phyloP scores from a whole-genome alignment of 495 filamentous ascomycete genomes.

The Aspergillus taichungensis region DNA sequence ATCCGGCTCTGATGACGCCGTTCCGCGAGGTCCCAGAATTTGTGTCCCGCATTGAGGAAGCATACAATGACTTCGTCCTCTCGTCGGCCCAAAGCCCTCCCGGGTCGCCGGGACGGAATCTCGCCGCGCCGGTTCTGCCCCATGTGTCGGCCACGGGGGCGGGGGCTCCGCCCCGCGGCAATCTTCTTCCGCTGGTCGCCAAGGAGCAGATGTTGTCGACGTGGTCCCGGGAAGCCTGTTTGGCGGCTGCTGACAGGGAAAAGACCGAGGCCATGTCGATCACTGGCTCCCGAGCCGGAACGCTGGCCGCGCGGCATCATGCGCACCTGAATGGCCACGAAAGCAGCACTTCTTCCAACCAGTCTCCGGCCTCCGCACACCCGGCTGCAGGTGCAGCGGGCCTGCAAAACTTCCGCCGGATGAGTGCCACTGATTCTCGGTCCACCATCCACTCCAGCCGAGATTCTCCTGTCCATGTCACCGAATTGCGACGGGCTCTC shows the following conservation, averaged over 20 bases:
- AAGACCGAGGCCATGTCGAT: slow-evolving; percentile 61
- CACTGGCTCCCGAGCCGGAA: slow-evolving; percentile 60
- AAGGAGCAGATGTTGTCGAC: slow-evolving; percentile 65
- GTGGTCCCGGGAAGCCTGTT: slow-evolving; percentile 66
- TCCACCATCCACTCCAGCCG: slow-evolving; percentile 46
- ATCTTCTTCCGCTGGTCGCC: slow-evolving; percentile 33
- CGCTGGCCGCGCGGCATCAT: slow-evolving; percentile 46
- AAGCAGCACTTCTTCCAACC: slow-evolving; percentile 23
- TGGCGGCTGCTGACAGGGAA: slow-evolving; percentile 57
- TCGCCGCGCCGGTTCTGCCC: slow-evolving; percentile 51
- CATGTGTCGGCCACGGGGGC: slow-evolving; percentile 18
- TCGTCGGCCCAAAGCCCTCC: slow-evolving; percentile 62
- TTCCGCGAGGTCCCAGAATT: slow-evolving; percentile 44
- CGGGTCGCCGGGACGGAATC: slow-evolving; percentile 57
- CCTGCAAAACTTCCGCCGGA: slow-evolving; percentile 24
- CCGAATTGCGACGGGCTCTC: slow-evolving; percentile 72
- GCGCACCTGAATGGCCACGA: slow-evolving; percentile 47
- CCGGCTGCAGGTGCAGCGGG: slow-evolving; percentile 22
- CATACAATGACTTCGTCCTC: slow-evolving; percentile 49
- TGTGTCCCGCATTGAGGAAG: slow-evolving; percentile 60
- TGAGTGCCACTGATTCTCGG: slow-evolving; percentile 39
- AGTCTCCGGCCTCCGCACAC: slow-evolving; percentile 14
- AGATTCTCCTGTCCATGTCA: slow-evolving; percentile 70
- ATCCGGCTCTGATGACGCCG: slow-evolving; percentile 19
- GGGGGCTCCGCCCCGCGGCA: slow-evolving; percentile 26